Evolutionary conservation across 2,329 filamentous ascomycete genomes (phyloP), one percentile per base, ranked within the genome.

Genomic region (Pyrenophora seminiperda): DNA sequence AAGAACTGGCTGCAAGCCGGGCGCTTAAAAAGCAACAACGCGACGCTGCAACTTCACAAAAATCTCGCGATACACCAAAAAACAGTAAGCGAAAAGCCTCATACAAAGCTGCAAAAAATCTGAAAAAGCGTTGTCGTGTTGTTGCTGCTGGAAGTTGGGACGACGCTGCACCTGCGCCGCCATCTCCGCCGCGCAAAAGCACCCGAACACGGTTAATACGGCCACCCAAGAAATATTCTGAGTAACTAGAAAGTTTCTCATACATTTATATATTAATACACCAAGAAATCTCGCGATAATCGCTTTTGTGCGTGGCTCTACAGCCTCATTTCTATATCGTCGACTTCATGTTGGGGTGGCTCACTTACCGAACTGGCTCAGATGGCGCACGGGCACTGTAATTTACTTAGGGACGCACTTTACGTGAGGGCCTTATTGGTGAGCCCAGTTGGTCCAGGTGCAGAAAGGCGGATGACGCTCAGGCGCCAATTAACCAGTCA

Each of bases 131-230:
- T 24, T 22, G 38, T 41, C 38, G 38, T 31, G 22, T 6, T 41
- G 24, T 30, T 19, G 24, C 7, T 41, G 22, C 24, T 29, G 13
- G 7, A 41, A 41, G 38, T 31, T 9, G 14, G 18, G 7, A 11
- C 27, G 24, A 29, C 14, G 38, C 24, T 29, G 38, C 22, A 30
- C 38, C 38, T 3, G 20, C 24, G 14, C 22, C 15, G 13, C 22
- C 20, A 14, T 7, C 38, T 41, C 22, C 24, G 4, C 38, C 38
- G 7, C 9, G 80, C 96, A 9, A 40, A 40, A 24, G 14, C 17
- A 32, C 53, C 63, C 31, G 31, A 5, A 14, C 7, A 33, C 31
- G 31, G 7, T 9, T 5, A 33, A 33, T 33, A 7, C 7, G n/a
- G 9, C 5, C 31, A 33, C 31, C 31, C 5, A 14, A 7, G 31